Percentiles rank a stretch among this genome's conserved stretches.
Conservation (phyloP, 2,329 filamentous ascomycete genomes). For the Trichothecium sympodiale region DNA sequence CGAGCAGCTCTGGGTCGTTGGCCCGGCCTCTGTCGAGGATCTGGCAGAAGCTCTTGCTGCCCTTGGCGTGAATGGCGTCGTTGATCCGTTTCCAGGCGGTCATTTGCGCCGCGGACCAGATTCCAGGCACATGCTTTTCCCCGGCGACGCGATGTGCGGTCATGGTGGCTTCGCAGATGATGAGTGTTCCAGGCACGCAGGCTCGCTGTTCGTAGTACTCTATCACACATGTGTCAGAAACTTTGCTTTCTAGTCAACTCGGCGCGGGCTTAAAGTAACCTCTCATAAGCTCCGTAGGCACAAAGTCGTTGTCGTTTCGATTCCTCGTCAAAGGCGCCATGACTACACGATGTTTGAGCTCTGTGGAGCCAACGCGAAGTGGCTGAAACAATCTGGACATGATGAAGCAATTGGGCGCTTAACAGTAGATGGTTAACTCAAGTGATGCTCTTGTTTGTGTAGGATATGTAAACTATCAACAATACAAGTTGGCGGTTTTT, state of each 20-base stretch:
- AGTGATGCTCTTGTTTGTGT: no score
- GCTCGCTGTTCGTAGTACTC: constrained; percentile 31
- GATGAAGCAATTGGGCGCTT: no score
- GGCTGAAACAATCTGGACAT: constrained; percentile 6
- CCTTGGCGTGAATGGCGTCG: constrained; percentile 49
- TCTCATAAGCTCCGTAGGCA: constrained; percentile 7
- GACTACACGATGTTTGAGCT: constrained; percentile 11
- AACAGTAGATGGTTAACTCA: no score
- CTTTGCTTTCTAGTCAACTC: no score
- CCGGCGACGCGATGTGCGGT: constrained; percentile 28
- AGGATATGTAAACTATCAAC: no score
- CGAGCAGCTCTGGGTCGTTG: constrained; percentile 9
- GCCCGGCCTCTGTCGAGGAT: constrained; percentile 35
- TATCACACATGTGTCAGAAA: not conserved
- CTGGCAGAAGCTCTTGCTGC: constrained; percentile 47
- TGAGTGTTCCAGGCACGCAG: constrained; percentile 23
- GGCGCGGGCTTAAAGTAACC: no score
- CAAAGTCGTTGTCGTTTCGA: constrained; percentile 11
- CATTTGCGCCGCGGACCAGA: constrained; percentile 42
- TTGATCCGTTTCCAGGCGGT: constrained; percentile 48
- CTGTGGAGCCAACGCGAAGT: constrained; percentile 7
- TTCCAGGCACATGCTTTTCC: constrained; percentile 36
- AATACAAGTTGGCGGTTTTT: no score
- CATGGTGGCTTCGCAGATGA: constrained; percentile 37
- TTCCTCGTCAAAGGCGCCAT: constrained; percentile 12